Conservation (phyloP, 208 protist genomes). For the Porcisia hertigi region DNA sequence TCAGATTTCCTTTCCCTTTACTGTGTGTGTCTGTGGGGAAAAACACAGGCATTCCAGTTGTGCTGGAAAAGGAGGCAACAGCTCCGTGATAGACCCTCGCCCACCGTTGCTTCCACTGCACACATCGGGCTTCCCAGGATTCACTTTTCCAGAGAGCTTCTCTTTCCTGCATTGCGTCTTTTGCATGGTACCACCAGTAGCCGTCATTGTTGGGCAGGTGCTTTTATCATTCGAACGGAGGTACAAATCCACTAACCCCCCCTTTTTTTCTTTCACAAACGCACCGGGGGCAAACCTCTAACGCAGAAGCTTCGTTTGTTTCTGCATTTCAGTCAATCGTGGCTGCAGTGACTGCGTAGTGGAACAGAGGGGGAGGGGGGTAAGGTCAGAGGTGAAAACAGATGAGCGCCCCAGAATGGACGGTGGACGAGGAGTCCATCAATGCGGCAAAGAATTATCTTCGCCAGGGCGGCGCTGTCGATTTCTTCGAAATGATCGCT, state of each 20-base stretch:
- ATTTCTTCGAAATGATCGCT: conserved; percentile 91
- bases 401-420: conserved; percentile 74
- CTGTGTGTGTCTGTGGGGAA: background rate
- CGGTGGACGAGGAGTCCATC: conserved; percentile 79
- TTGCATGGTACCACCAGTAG: conserved; percentile 3
- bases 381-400: background rate
- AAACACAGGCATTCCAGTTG: conserved; percentile 3
- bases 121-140: conserved; percentile 5
- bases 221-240: background rate
- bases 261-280: background rate
- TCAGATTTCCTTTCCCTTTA: too few relatives aligned
- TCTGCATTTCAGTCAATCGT: background rate
- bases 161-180: conserved; percentile 14
- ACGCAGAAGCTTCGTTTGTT: background rate
- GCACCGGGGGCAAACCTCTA: background rate
- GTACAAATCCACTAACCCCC: background rate
- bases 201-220: background rate
- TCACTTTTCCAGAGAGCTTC: conserved; percentile 8
- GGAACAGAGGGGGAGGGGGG: background rate
- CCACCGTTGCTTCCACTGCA: conserved; percentile 8
- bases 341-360: background rate
- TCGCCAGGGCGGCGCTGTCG: conserved; percentile 72
- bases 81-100: conserved; percentile 9
- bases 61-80: conserved; percentile 1
- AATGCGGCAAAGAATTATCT: conserved; percentile 88